These are phyloP conservation scores for Pneumocystis oryctolagi DNA, from an alignment of 1,139 yeast genomes.

Conservation along the genomic window DNA sequence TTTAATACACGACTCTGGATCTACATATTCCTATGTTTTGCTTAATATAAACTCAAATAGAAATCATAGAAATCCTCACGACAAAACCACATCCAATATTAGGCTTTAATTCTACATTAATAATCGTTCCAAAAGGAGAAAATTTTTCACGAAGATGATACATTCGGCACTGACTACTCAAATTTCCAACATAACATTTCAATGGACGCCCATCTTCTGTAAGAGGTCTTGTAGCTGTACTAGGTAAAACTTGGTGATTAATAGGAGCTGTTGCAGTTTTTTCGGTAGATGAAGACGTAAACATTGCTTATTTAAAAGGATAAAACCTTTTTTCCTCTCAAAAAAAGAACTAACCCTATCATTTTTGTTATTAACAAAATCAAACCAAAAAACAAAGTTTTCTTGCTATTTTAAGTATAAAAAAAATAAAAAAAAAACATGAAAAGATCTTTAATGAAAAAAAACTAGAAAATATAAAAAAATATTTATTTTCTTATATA, in stretches of 20 bases:
- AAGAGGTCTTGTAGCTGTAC: constrained; percentile 1
- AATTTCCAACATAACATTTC: constrained; percentile 5
- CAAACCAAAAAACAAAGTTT: background rate
- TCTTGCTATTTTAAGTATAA: background rate
- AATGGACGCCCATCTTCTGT: constrained; percentile 7
- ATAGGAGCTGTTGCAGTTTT: background rate
- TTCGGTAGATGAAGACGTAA: background rate
- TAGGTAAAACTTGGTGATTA: background rate
- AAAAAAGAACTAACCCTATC: background rate
- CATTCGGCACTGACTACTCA: constrained; percentile 4
- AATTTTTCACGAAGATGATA: constrained; percentile 8
- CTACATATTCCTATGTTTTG: background rate
- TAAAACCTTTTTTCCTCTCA: background rate
- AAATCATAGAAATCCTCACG: background rate
- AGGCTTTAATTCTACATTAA: constrained; percentile 7
- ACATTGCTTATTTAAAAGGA: background rate
- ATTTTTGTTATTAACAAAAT: background rate
- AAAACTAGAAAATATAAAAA: background rate
- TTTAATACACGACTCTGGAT: constrained; percentile 5
- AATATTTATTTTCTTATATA: background rate
- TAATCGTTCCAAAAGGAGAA: constrained; percentile 6
- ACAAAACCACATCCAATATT: constrained; percentile 9
- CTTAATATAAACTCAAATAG: background rate
- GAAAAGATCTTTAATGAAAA: background rate
- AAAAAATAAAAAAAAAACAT: background rate